Conservation (phyloP, 2,329 filamentous ascomycete genomes). For the Raffaelea ambrosiae region DNA sequence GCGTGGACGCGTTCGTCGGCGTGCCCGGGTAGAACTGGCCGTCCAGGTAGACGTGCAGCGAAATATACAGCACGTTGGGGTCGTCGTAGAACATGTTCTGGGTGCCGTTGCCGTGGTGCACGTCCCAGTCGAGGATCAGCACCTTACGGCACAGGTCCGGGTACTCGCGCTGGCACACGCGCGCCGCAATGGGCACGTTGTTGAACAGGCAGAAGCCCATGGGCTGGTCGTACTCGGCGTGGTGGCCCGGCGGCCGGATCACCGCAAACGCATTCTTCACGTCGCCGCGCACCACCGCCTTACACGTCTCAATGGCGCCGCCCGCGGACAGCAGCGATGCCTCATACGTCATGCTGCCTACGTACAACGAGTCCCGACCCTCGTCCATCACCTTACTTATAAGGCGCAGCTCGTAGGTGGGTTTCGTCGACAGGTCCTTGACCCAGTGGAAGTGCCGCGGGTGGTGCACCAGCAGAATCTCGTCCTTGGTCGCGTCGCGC, state of each 20-base stretch:
- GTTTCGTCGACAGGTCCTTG: slow-evolving; percentile 41
- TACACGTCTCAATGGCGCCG: slow-evolving; percentile 91
- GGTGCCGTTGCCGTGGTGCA: slow-evolving; percentile 78
- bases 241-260: slow-evolving; percentile 89
- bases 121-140: slow-evolving; percentile 87
- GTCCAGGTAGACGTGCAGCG: slow-evolving; percentile 78
- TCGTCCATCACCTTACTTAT: slow-evolving; percentile 54
- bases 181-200: slow-evolving; percentile 90
- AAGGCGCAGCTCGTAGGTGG: slow-evolving; percentile 57
- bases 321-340: slow-evolving; percentile 80
- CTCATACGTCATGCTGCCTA: slow-evolving; percentile 71
- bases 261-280: slow-evolving; percentile 95
- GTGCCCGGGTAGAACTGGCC: slow-evolving; percentile 77
- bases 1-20: slow-evolving; percentile 46
- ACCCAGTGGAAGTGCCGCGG: slow-evolving; percentile 75
- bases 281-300: slow-evolving; percentile 72
- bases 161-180: slow-evolving; percentile 74
- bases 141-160: slow-evolving; percentile 78
- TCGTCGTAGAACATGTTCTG: slow-evolving; percentile 96
- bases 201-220: slow-evolving; percentile 98
- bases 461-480: slow-evolving; percentile 74
- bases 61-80: slow-evolving; percentile 92
- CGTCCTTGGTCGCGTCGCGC: slow-evolving; percentile 66
- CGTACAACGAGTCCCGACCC: slow-evolving; percentile 69
- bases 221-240: slow-evolving; percentile 76